phyloP scores from a whole-genome alignment of 208 protist species.

The Acanthamoeba lenticulata region DNA sequence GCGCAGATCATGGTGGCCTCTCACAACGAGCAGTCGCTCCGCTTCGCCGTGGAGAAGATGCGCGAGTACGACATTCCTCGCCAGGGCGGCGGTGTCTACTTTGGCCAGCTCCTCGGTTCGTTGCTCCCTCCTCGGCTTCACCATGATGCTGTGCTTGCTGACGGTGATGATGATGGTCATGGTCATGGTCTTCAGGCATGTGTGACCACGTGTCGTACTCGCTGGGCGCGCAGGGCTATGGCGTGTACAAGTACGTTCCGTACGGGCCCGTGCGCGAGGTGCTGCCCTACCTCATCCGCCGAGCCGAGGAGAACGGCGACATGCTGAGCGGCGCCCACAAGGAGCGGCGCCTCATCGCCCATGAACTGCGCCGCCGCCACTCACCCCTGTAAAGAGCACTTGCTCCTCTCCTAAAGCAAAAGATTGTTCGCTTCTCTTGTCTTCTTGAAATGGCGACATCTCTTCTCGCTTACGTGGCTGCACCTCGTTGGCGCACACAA shows the following conservation, averaged over 20 bases:
- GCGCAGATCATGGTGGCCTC: constrained; percentile 87
- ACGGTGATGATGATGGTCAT: background rate
- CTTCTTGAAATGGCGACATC: too few relatives aligned
- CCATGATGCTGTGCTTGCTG: too few relatives aligned
- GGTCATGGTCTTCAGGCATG: constrained; percentile 87
- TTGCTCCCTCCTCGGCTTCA: background rate
- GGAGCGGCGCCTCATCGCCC: constrained; percentile 10
- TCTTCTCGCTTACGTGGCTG: too few relatives aligned
- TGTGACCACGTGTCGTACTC: constrained; percentile 95
- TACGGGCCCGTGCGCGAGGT: constrained; percentile 96
- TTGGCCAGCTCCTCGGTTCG: constrained; percentile 93
- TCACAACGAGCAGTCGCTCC: constrained; percentile 93
- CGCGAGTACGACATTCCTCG: constrained; percentile 37
- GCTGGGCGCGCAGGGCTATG: constrained; percentile 90
- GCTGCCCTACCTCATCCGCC: constrained; percentile 95
- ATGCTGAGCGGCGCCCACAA: constrained; percentile 72
- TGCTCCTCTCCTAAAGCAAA: too few relatives aligned
- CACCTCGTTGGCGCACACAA: too few relatives aligned
- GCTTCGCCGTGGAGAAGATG: constrained; percentile 87
- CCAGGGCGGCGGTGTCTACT: constrained; percentile 83
- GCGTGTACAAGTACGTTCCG: constrained; percentile 92
- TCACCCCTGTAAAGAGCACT: too few relatives aligned
- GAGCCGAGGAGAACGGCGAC: constrained; percentile 94
- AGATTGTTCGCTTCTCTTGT: too few relatives aligned
- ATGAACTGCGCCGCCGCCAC: constrained; percentile 29